Conservation (phyloP, 768 basidiomycete genomes). For the Mrakia frigida region DNA sequence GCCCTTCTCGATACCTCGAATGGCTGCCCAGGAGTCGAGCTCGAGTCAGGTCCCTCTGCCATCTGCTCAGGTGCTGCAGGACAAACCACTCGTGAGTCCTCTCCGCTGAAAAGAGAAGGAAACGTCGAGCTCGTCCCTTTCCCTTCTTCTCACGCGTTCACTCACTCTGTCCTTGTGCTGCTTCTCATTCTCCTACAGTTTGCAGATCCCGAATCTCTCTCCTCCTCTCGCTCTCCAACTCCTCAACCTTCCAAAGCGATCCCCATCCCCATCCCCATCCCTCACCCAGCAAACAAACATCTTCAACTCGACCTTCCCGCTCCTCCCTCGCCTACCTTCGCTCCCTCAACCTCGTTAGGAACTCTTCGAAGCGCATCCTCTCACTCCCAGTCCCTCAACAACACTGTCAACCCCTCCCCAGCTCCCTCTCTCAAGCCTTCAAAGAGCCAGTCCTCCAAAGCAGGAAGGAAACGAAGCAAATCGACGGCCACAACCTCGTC, state of each 20-base stretch:
- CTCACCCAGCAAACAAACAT: background rate
- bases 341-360: background rate
- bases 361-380: background rate
- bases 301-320: slow-evolving; percentile 12
- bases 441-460: background rate
- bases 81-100: background rate
- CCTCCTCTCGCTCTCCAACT: background rate
- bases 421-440: background rate
- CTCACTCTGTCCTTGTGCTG: background rate
- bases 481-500: slow-evolving; percentile 4
- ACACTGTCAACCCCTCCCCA: background rate
- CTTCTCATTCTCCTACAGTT: background rate
- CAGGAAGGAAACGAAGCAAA: background rate
- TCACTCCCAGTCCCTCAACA: background rate
- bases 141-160: background rate
- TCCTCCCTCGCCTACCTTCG: background rate
- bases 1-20: background rate
- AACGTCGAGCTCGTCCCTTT: background rate
- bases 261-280: background rate
- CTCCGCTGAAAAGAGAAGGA: background rate
- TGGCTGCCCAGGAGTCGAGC: background rate
- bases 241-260: background rate
- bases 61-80: background rate
- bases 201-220: background rate
- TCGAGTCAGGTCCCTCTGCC: background rate